Evolutionary conservation across 345 rosid genomes (phyloP).

Genomic region (Pistacia vera): DNA sequence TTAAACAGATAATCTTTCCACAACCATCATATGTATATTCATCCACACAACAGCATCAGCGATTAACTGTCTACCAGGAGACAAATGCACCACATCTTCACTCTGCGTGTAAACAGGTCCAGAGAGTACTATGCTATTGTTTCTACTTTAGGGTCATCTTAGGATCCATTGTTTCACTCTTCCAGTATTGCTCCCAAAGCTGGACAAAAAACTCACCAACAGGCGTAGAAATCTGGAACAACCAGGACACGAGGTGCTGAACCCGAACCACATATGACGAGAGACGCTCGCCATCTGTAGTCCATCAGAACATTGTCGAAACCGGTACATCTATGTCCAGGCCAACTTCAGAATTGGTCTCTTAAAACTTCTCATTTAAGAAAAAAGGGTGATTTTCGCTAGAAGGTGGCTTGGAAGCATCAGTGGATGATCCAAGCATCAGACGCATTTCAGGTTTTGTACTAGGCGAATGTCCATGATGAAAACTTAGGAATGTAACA

Average conservation of each 20-base stretch:
- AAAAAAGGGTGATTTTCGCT: slow-evolving; percentile 54
- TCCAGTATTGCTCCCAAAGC: slow-evolving; percentile 87
- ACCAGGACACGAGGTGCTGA: slow-evolving; percentile 97
- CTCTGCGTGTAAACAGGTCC: slow-evolving; percentile 69
- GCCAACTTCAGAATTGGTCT: slow-evolving; percentile 48
- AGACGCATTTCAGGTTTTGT: slow-evolving; percentile 97
- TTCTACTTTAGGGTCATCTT: slow-evolving; percentile 80
- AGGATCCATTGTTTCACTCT: slow-evolving; percentile 91
- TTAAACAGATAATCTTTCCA: slow-evolving; percentile 71
- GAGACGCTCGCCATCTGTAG: slow-evolving; percentile 86
- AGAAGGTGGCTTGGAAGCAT: slow-evolving; percentile 77
- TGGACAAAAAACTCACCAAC: slow-evolving; percentile 97
- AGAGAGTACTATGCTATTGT: slow-evolving; percentile 65
- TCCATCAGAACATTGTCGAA: slow-evolving; percentile 97
- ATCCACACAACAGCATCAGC: slow-evolving; percentile 80
- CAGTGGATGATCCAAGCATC: slow-evolving; percentile 96
- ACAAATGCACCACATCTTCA: slow-evolving; percentile 81
- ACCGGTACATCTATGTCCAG: slow-evolving; percentile 57
- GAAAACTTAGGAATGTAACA: slow-evolving; percentile 90
- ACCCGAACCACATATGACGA: slow-evolving; percentile 80
- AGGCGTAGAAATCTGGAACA: slow-evolving; percentile 95
- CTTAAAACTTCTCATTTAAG: slow-evolving; percentile 54
- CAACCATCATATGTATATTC: slow-evolving; percentile 91
- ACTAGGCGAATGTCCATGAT: slow-evolving; percentile 77
- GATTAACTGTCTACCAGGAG: slow-evolving; percentile 75